phyloP scores from a whole-genome alignment of 202 grass and related monocot genomes.

The Panicum hallii region DNA sequence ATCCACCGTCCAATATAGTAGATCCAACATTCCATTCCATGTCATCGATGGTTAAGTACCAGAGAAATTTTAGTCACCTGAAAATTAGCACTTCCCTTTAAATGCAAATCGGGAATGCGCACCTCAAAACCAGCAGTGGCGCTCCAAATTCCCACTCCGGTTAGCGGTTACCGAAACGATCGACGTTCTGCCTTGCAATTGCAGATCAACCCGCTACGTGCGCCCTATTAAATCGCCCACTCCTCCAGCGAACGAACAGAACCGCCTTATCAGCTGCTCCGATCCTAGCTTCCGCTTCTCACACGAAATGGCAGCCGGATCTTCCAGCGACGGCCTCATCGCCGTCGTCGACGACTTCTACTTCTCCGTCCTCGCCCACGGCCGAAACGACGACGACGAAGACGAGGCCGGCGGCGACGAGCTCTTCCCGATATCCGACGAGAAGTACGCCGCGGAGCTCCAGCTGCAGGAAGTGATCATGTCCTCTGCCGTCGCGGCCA shows the following conservation, averaged over 20 bases:
- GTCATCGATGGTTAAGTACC: no score
- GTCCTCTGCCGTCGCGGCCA: constrained; percentile 34
- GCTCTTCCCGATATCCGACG: constrained; percentile 71
- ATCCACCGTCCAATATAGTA: no score
- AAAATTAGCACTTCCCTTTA: not conserved
- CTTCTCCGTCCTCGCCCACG: constrained; percentile 59
- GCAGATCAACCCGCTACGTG: not conserved
- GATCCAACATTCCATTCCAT: no score
- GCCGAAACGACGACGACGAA: constrained; percentile 34
- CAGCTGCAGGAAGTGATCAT: constrained; percentile 76
- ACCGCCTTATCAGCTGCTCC: no score
- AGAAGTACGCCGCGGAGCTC: constrained; percentile 71
- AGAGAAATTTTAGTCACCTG: no score
- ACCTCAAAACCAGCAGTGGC: constrained; percentile 4
- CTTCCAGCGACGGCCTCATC: constrained; percentile 35
- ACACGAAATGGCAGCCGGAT: constrained; percentile 36
- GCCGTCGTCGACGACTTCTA: constrained; percentile 63
- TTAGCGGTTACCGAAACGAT: constrained; percentile 13
- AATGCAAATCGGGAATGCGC: not conserved
- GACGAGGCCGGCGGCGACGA: constrained; percentile 39
- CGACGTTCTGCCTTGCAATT: not conserved
- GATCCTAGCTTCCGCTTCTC: not conserved
- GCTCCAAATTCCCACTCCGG: constrained; percentile 30
- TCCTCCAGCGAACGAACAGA: not conserved
- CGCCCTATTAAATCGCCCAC: constrained; percentile 11